These are phyloP conservation scores for Thelonectria blattea DNA, from an alignment of 2,329 filamentous ascomycete species.

Conservation along the genomic window DNA sequence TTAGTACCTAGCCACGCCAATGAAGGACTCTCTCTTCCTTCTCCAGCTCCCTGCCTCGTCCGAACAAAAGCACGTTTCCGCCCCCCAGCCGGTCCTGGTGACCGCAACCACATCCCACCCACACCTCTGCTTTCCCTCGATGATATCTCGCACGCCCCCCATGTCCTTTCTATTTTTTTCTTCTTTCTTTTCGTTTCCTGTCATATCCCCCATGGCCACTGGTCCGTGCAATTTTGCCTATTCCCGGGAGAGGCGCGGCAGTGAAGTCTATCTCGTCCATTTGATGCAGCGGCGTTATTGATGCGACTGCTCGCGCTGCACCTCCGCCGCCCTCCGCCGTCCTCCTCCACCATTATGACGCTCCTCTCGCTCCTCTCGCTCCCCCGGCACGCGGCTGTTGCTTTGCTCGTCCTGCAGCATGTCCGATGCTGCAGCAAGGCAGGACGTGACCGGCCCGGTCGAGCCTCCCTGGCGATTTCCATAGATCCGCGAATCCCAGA, in stretches of 20 bases:
- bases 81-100: conserved; percentile 26
- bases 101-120: conserved; percentile 28
- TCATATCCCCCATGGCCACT: conserved; percentile 4
- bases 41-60: too few relatives aligned
- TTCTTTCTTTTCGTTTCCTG: conserved; percentile 4
- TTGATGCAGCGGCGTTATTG: conserved; percentile 9
- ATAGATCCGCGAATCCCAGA: conserved; percentile 33
- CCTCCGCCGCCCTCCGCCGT: conserved; percentile 2
- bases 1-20: conserved; percentile 8
- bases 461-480: conserved; percentile 19
- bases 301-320: conserved; percentile 15
- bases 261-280: conserved; percentile 24
- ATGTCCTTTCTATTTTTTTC: conserved; percentile 9
- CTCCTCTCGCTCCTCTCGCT: conserved; percentile 15
- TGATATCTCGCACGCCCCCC: conserved; percentile 20
- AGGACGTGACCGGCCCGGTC: conserved; percentile 33
- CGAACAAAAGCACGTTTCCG: not conserved
- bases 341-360: conserved; percentile 14
- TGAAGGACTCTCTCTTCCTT: not conserved
- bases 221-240: conserved; percentile 28
- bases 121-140: conserved; percentile 16
- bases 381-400: conserved; percentile 22
- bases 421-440: conserved; percentile 22
- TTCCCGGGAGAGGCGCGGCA: conserved; percentile 37
- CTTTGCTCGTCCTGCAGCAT: conserved; percentile 16